Percentiles rank a stretch among this genome's conserved stretches.
Evolutionary conservation across 345 rosid genomes (phyloP).

Genomic region (Citrus cavaleriei): DNA sequence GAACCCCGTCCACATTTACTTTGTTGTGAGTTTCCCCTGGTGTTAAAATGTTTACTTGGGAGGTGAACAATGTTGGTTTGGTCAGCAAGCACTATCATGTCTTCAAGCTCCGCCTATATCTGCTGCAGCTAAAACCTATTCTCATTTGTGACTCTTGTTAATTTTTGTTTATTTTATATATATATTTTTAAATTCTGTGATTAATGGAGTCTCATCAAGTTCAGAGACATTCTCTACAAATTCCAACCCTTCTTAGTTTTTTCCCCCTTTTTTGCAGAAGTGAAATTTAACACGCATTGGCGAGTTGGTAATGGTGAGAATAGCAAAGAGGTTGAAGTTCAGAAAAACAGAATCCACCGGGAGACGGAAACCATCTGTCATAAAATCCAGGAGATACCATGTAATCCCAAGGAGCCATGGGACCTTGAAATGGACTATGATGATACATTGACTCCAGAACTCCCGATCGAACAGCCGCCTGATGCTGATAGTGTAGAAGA

Average conservation of each 20-base stretch:
- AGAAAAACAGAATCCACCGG: conserved; percentile 77
- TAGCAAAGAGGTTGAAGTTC: conserved; percentile 87
- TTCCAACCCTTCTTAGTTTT: conserved; percentile 24
- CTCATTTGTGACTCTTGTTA: neutral
- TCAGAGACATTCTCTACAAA: conserved; percentile 5
- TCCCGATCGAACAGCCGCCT: conserved; percentile 81
- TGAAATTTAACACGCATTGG: conserved; percentile 56
- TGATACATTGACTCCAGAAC: conserved; percentile 81
- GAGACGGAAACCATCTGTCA: conserved; percentile 73
- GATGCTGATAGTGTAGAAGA: conserved; percentile 49
- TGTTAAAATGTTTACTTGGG: neutral
- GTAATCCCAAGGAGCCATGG: conserved; percentile 95
- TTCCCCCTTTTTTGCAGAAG: conserved; percentile 57
- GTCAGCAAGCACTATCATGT: neutral
- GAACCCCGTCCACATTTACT: neutral
- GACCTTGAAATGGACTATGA: conserved; percentile 91
- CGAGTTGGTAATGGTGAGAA: conserved; percentile 77
- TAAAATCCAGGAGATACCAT: conserved; percentile 56
- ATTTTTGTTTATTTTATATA: neutral
- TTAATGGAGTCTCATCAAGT: neutral
- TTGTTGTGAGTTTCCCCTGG: neutral
- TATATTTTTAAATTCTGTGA: neutral
- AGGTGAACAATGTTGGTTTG: neutral
- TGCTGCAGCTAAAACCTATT: neutral
- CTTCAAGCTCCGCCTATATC: neutral